These are phyloP conservation scores for Ogataea methanolica DNA, from an alignment of 805 yeast genomes.

Conservation along the genomic window DNA sequence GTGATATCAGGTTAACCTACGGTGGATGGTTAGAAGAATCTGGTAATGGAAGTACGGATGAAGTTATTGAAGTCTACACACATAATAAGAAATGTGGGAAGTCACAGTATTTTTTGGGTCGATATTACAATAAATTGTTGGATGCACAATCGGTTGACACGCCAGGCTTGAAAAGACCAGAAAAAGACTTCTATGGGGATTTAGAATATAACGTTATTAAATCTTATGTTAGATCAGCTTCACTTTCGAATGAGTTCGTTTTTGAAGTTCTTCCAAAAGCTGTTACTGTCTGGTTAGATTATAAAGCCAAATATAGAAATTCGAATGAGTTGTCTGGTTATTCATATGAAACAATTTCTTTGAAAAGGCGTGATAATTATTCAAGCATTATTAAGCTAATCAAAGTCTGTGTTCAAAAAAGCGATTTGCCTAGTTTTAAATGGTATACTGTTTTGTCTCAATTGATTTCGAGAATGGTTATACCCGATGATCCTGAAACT, in stretches of 20 bases:
- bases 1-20: conserved; percentile 61
- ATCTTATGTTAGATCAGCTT: conserved; percentile 55
- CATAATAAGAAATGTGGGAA: conserved; percentile 56
- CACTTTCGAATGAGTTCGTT: conserved; percentile 58
- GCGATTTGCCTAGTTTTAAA: conserved; percentile 44
- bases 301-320: conserved; percentile 38
- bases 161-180: conserved; percentile 24
- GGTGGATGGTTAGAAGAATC: conserved; percentile 88
- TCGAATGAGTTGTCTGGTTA: conserved; percentile 22
- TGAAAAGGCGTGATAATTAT: conserved; percentile 34
- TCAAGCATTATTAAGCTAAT: conserved; percentile 46
- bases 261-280: conserved; percentile 86
- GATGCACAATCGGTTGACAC: conserved; percentile 49
- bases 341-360: conserved; percentile 20
- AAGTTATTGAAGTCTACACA: conserved; percentile 65
- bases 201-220: conserved; percentile 52
- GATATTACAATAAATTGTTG: conserved; percentile 69
- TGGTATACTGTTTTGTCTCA: conserved; percentile 90
- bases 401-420: conserved; percentile 34
- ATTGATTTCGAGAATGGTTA: conserved; percentile 66
- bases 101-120: conserved; percentile 76
- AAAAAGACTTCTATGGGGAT: conserved; percentile 39
- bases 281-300: conserved; percentile 89
- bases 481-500: conserved; percentile 54
- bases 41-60: conserved; percentile 73